Evolutionary conservation across 441 rosid species (phyloP), one percentile per base, ranked within the genome.

Genomic region (Erodium trifolium): DNA sequence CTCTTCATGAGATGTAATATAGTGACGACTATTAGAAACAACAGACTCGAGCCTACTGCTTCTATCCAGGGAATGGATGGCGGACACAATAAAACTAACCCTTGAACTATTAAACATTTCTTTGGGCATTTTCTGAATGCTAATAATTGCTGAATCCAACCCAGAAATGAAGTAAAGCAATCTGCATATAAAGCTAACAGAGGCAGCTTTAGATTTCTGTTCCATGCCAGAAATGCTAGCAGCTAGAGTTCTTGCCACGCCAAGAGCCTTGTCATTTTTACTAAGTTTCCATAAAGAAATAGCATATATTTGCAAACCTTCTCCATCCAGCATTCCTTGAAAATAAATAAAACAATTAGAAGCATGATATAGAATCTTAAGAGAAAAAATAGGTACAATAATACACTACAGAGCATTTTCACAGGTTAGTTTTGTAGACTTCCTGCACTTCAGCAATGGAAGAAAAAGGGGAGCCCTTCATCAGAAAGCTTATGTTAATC

Each of bases 301-400:
- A 70, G 97, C 97, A 83, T 92, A 88, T 71, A 92, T 78, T 76
- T 92, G 96, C 79, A 92, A 80, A 39, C 87, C 86, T 86, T 85
- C 86, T 0, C 76, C 80, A 72, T 88, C 90, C 73, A 91, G 94
- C 82, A 83, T 73, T 75, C 97, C 94, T 91, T 47, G 6, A 76
- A 65, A 19, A 72, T 19, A 65, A 71, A 49, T 31, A 65, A 17
- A 63, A 16, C 66, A 63, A 27, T 63, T 29, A 63, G 66, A 63
- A 63, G 41, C 13, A 27, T n/a, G 29, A 63, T 27, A 63, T 9
- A 27, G 3, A 11, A 11, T 12, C 27, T 12, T 23, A 23, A 23
- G 3, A 62, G 27, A 29, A 62, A 62, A 11, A 53, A 53, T 18
- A 60, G 39, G 27, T 62, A 4, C 37, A 27, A 29, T 12, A 23